Conservation (phyloP, 164 flowering plant genomes). For the Liquidambar formosana region DNA sequence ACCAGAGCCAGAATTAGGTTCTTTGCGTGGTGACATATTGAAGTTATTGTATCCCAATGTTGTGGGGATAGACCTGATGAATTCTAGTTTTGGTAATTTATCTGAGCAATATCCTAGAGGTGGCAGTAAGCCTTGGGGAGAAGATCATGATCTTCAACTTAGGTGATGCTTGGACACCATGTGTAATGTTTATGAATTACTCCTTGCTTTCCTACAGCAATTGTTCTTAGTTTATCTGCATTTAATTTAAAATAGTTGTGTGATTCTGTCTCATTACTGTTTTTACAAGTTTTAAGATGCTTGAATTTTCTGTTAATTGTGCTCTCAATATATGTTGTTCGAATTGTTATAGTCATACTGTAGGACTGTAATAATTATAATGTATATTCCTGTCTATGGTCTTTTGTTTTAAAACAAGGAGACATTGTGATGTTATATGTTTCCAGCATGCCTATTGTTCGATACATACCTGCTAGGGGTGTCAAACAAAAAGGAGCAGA, state of each 20-base stretch:
- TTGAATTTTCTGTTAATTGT: not conserved
- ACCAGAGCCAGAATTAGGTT: constrained; percentile 89
- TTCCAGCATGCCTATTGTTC: too few relatives aligned
- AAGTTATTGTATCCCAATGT: constrained; percentile 83
- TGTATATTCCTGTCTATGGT: too few relatives aligned
- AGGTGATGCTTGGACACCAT: constrained; percentile 52
- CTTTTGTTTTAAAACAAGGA: too few relatives aligned
- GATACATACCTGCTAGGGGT: too few relatives aligned
- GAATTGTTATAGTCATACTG: not conserved
- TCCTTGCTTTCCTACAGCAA: constrained; percentile 7
- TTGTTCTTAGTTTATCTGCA: not conserved
- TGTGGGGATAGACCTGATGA: constrained; percentile 81
- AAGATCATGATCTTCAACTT: constrained; percentile 84
- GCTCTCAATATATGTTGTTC: not conserved
- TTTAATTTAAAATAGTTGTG: not conserved
- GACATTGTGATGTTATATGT: too few relatives aligned
- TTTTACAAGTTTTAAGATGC: not conserved
- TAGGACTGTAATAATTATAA: too few relatives aligned
- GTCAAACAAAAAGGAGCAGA: too few relatives aligned
- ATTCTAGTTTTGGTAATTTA: constrained; percentile 30
- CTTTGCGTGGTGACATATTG: constrained; percentile 70
- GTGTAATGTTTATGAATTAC: constrained; percentile 8
- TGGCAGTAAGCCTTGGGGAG: constrained; percentile 78
- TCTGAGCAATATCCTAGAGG: constrained; percentile 50
- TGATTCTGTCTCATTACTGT: not conserved